Evolutionary conservation across 768 basidiomycete genomes (phyloP).

Genomic region (Tylopilus vinaceipallidus): DNA sequence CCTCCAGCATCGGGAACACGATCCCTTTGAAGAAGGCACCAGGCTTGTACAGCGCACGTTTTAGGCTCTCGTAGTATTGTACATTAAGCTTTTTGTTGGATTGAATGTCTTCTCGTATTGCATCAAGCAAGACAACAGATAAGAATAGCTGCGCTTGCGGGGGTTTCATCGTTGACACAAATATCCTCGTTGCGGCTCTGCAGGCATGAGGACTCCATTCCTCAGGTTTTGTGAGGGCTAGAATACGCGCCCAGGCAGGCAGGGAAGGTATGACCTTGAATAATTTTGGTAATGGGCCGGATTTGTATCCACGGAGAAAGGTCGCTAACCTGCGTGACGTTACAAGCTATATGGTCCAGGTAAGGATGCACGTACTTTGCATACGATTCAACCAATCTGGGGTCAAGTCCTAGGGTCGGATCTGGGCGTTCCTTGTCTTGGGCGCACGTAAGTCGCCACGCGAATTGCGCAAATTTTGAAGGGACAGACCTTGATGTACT

Average conservation of each 20-base stretch:
- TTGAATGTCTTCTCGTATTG: slow-evolving; percentile 84
- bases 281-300: slow-evolving; percentile 91
- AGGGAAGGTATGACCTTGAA: slow-evolving; percentile 98
- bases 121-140: slow-evolving; percentile 87
- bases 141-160: slow-evolving; percentile 90
- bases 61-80: slow-evolving; percentile 92
- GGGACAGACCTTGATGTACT: slow-evolving; percentile 51
- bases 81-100: slow-evolving; percentile 87
- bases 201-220: slow-evolving; percentile 96
- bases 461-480: not conserved
- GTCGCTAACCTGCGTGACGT: slow-evolving; percentile 65
- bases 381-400: slow-evolving; percentile 90
- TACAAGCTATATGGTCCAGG: not conserved
- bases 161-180: slow-evolving; percentile 96
- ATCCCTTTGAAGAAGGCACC: slow-evolving; percentile 98
- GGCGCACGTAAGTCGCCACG: slow-evolving; percentile 4
- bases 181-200: slow-evolving; percentile 89
- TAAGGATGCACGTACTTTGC: slow-evolving; percentile 64
- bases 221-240: slow-evolving; percentile 89
- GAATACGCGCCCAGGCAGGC: slow-evolving; percentile 92
- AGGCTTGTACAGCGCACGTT: slow-evolving; percentile 92
- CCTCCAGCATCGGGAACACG: slow-evolving; percentile 92
- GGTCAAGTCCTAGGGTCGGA: slow-evolving; percentile 86
- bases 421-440: slow-evolving; percentile 59
- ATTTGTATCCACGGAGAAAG: slow-evolving; percentile 85